Evolutionary conservation across 495 filamentous ascomycete species (phyloP).

Genomic region (Daldinia decipiens): DNA sequence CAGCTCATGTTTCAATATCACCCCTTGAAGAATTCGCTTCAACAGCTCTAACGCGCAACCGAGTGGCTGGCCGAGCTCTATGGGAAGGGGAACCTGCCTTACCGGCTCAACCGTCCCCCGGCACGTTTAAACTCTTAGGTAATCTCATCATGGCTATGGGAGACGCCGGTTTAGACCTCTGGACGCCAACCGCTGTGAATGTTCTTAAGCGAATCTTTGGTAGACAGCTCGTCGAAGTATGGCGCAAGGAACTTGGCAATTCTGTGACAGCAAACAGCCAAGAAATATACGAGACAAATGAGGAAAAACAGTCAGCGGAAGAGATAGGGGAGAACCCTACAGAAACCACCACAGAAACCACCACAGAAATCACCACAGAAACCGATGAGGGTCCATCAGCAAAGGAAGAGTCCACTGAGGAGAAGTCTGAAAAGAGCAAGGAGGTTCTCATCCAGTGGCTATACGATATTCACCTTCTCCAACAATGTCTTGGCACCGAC

Average conservation of each 20-base stretch:
- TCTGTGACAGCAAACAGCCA: constrained; percentile 8
- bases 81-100: constrained; percentile 83
- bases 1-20: constrained; percentile 47
- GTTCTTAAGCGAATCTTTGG: constrained; percentile 68
- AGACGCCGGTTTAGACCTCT: constrained; percentile 77
- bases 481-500: constrained; percentile 50
- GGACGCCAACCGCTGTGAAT: constrained; percentile 76
- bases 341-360: constrained; percentile 32
- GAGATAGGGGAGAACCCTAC: constrained; percentile 5
- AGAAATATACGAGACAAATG: constrained; percentile 8
- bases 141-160: constrained; percentile 74
- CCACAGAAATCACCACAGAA: constrained; percentile 30
- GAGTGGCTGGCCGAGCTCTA: constrained; percentile 63
- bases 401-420: constrained; percentile 6
- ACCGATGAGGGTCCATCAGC: constrained; percentile 29
- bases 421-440: constrained; percentile 46
- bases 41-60: constrained; percentile 51
- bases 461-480: constrained; percentile 79
- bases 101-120: constrained; percentile 83
- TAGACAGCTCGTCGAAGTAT: constrained; percentile 55
- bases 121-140: constrained; percentile 77
- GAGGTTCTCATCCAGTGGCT: constrained; percentile 77
- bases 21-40: constrained; percentile 57
- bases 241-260: constrained; percentile 51
- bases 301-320: constrained; percentile 10